A percentile compares a stretch with the other conserved stretches of the same genome.
These are phyloP conservation scores for Pythium sp. DNA, from an alignment of 352 stramenopile genomes.

Conservation along the genomic window DNA sequence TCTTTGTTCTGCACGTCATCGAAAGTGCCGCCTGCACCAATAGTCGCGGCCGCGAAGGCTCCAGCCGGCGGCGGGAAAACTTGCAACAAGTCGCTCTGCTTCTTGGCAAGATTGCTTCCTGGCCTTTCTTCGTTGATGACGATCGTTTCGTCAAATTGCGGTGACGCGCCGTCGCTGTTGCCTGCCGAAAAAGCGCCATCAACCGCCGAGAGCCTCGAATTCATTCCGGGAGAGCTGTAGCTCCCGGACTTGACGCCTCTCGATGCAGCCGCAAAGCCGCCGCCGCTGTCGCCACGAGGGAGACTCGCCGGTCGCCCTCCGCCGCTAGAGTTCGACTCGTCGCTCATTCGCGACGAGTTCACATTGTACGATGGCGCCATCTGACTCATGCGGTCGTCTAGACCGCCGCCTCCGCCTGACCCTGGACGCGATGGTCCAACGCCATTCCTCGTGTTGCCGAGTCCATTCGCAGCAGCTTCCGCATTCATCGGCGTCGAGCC, in stretches of 20 bases:
- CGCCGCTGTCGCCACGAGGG: conserved; percentile 1
- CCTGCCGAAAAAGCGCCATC: not conserved
- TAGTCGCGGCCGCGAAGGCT: conserved; percentile 18
- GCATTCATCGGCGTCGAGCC: conserved; percentile 13
- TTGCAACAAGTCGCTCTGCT: conserved; percentile 22
- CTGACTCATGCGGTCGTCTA: conserved; percentile 7
- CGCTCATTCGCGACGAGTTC: conserved; percentile 9
- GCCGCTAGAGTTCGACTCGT: conserved; percentile 17
- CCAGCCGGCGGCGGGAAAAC: conserved; percentile 12
- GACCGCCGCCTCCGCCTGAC: not conserved
- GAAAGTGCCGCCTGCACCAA: conserved; percentile 14
- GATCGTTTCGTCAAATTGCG: conserved; percentile 13
- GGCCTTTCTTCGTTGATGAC: not conserved
- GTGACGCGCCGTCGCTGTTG: not conserved
- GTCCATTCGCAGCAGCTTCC: conserved; percentile 3
- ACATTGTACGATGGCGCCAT: conserved; percentile 5
- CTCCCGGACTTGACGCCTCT: not conserved
- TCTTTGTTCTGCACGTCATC: conserved; percentile 22
- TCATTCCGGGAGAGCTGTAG: not conserved
- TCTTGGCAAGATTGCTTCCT: conserved; percentile 14
- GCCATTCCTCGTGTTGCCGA: not conserved
- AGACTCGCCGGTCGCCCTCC: not conserved
- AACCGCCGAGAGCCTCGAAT: not conserved
- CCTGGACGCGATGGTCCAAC: not conserved
- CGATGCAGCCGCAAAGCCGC: not conserved